A percentile compares a stretch with the other conserved stretches of the same genome.
Conservation (phyloP, 164 flowering plant genomes). For the Kalanchoe fedtschenkoi region DNA sequence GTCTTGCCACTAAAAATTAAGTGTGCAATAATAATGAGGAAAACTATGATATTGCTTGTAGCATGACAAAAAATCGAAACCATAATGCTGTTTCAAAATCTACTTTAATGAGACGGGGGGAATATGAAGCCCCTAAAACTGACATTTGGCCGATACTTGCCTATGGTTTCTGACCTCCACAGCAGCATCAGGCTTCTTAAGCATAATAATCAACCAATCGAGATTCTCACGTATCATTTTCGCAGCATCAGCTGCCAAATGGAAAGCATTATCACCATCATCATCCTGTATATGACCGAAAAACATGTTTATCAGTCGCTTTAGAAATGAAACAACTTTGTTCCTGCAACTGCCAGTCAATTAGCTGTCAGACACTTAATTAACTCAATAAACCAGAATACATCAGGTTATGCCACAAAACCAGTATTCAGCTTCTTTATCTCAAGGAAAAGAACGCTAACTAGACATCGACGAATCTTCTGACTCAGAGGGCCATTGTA, state of each 20-base stretch:
- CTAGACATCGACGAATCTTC: no score
- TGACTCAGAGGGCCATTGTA: no score
- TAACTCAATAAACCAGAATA: neutral
- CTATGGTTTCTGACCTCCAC: constrained; percentile 89
- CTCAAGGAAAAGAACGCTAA: neutral
- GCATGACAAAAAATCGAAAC: neutral
- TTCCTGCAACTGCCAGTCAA: neutral
- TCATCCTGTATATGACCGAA: constrained; percentile 57
- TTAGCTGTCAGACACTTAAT: neutral
- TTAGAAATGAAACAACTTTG: neutral
- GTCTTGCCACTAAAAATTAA: constrained; percentile 69
- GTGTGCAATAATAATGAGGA: constrained; percentile 6
- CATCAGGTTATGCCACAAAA: neutral
- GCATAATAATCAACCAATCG: constrained; percentile 86
- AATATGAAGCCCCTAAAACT: neutral
- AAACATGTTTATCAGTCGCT: neutral
- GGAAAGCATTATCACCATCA: constrained; percentile 98
- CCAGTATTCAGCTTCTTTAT: neutral
- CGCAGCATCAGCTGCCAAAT: constrained; percentile 93
- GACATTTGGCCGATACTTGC: constrained; percentile 27
- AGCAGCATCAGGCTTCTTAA: constrained; percentile 72
- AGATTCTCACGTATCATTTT: constrained; percentile 99
- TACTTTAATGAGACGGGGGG: neutral
- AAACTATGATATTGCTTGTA: neutral
- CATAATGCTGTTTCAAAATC: neutral